Percentiles rank a stretch among this genome's conserved stretches.
These are phyloP conservation scores for Terfezia boudieri DNA, from an alignment of 495 filamentous ascomycete genomes.

Conservation along the genomic window DNA sequence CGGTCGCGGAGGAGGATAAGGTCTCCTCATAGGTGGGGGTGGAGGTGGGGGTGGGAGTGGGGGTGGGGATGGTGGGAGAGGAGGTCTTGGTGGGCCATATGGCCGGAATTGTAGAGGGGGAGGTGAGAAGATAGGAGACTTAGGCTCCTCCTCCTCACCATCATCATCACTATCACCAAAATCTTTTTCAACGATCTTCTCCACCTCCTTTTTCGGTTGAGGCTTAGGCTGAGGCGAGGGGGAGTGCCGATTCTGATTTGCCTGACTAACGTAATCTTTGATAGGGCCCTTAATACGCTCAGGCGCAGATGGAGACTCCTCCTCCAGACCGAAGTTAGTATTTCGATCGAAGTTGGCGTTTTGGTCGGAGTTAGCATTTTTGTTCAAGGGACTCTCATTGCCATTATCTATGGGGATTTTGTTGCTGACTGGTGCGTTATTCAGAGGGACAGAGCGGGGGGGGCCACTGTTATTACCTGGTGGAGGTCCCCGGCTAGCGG, in stretches of 20 bases:
- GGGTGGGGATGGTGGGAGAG: not conserved
- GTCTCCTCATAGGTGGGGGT: not conserved
- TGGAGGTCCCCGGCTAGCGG: no score
- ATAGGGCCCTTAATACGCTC: not conserved
- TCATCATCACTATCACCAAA: not conserved
- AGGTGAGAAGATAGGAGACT: not conserved
- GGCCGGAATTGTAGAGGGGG: not conserved
- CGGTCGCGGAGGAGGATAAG: constrained; percentile 1
- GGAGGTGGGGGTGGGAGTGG: not conserved
- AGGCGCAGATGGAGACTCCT: not conserved
- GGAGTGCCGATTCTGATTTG: not conserved
- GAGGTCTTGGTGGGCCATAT: not conserved
- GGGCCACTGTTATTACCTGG: not conserved
- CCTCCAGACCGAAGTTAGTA: not conserved
- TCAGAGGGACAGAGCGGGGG: not conserved
- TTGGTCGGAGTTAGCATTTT: no score
- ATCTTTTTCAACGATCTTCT: constrained; percentile 16
- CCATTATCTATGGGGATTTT: not conserved
- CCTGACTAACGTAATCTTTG: not conserved
- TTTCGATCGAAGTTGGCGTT: not conserved
- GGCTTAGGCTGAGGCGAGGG: constrained; percentile 28
- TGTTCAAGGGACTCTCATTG: no score
- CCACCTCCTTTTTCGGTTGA: constrained; percentile 30
- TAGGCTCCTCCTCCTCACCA: not conserved
- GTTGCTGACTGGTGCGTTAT: not conserved